phyloP scores from a whole-genome alignment of 2,329 filamentous ascomycete species.

The Graphiopsis chlorocephala region DNA sequence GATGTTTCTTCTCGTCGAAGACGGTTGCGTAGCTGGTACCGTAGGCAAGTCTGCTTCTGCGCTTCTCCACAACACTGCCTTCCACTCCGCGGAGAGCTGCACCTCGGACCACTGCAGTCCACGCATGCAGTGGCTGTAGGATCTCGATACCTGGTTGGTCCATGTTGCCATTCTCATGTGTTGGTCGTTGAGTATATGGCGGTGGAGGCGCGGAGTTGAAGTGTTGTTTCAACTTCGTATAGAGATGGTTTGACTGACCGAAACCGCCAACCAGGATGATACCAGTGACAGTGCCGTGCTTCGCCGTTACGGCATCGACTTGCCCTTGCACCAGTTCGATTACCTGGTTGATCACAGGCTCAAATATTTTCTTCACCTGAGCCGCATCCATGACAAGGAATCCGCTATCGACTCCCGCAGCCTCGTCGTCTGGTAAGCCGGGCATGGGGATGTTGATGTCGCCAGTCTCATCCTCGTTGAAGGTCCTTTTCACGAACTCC shows the following conservation, averaged over 20 bases:
- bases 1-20: conserved; percentile 73
- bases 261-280: conserved; percentile 81
- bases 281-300: conserved; percentile 50
- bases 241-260: conserved; percentile 69
- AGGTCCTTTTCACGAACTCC: conserved; percentile 81
- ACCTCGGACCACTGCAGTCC: conserved; percentile 76
- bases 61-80: conserved; percentile 74
- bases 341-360: conserved; percentile 69
- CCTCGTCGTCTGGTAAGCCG: conserved; percentile 72
- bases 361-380: conserved; percentile 60
- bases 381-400: conserved; percentile 73
- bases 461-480: conserved; percentile 63
- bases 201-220: conserved; percentile 56
- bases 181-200: conserved; percentile 66
- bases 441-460: conserved; percentile 79
- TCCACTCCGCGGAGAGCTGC: conserved; percentile 73
- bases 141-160: conserved; percentile 65
- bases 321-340: conserved; percentile 52
- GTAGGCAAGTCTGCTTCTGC: conserved; percentile 73
- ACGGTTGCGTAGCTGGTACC: conserved; percentile 74
- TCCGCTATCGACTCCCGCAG: conserved; percentile 69
- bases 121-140: conserved; percentile 78
- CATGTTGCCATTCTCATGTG: conserved; percentile 52
- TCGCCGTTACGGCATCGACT: conserved; percentile 39
- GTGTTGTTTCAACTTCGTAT: conserved; percentile 66